These are phyloP conservation scores for Dendryphion nanum DNA, from an alignment of 2,329 filamentous ascomycete species.

Conservation along the genomic window DNA sequence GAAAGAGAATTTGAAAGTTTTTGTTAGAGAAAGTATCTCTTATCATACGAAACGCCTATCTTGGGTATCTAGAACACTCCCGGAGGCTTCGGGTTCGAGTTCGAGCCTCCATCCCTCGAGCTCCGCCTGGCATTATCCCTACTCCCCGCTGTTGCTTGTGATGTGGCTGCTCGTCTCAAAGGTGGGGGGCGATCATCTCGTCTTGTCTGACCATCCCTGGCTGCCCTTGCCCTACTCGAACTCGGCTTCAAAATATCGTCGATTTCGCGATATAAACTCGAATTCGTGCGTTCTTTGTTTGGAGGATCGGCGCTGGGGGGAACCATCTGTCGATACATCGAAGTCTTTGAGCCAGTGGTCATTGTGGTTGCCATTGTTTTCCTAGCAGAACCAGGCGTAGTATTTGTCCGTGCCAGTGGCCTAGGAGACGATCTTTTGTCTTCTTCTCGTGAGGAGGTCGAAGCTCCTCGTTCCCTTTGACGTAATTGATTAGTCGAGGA, in stretches of 20 bases:
- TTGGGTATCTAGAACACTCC: not conserved
- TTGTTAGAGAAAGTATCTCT: no score
- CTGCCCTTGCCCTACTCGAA: not conserved
- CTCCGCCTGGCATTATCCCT: not conserved
- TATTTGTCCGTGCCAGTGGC: conserved; percentile 8
- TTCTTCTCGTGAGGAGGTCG: conserved; percentile 6
- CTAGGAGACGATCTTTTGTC: conserved; percentile 7
- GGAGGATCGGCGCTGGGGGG: not conserved
- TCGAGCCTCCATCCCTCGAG: not conserved
- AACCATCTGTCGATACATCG: not conserved
- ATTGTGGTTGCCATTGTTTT: conserved; percentile 19
- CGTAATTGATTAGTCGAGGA: not conserved
- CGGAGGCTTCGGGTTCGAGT: not conserved
- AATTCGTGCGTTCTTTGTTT: conserved; percentile 18
- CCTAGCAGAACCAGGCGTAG: conserved; percentile 1
- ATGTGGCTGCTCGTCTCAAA: conserved; percentile 4
- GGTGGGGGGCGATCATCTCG: conserved; percentile 8
- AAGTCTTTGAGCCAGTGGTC: conserved; percentile 15
- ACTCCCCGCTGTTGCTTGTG: not conserved
- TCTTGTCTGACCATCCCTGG: no score
- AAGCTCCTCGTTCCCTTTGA: conserved; percentile 6
- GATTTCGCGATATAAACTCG: conserved; percentile 26
- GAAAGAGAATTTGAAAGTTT: no score
- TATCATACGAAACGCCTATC: not conserved
- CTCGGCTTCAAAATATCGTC: conserved; percentile 23